phyloP scores from a whole-genome alignment of 176 grass and related monocot genomes.

The Avena eriantha region DNA sequence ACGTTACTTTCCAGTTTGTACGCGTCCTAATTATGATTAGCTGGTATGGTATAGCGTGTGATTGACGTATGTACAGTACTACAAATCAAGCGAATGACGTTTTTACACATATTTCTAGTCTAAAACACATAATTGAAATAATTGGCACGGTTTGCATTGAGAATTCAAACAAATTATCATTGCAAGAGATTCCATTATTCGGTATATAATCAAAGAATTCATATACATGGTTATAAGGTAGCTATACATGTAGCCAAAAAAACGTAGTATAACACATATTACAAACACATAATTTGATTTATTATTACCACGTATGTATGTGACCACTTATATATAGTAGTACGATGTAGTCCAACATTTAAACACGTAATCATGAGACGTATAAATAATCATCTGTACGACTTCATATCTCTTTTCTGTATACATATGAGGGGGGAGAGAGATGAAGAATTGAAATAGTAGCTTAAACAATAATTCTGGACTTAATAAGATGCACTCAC shows the following conservation, averaged over 20 bases:
- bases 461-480: constrained; percentile 32
- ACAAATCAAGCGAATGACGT: neutral
- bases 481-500: constrained; percentile 37
- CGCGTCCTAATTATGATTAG: constrained; percentile 1
- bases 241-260: constrained; percentile 8
- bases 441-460: constrained; percentile 37
- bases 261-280: constrained; percentile 19
- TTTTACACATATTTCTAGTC: neutral
- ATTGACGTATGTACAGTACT: neutral
- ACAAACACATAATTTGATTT: constrained; percentile 32
- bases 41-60: neutral
- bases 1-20: constrained; percentile 15
- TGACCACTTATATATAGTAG: constrained; percentile 15
- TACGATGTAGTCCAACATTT: constrained; percentile 19
- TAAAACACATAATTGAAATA: neutral
- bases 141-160: no score
- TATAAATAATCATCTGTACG: constrained; percentile 29
- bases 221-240: constrained; percentile 7
- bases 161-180: no score
- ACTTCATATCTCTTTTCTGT: neutral
- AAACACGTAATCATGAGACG: constrained; percentile 27
- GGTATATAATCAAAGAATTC: constrained; percentile 5
- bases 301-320: constrained; percentile 24
- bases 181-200: neutral
- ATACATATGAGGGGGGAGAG: constrained; percentile 29